Evolutionary conservation across 805 yeast species (phyloP), one percentile per base, ranked within the genome.

Genomic region (Huiozyma naganishii): DNA sequence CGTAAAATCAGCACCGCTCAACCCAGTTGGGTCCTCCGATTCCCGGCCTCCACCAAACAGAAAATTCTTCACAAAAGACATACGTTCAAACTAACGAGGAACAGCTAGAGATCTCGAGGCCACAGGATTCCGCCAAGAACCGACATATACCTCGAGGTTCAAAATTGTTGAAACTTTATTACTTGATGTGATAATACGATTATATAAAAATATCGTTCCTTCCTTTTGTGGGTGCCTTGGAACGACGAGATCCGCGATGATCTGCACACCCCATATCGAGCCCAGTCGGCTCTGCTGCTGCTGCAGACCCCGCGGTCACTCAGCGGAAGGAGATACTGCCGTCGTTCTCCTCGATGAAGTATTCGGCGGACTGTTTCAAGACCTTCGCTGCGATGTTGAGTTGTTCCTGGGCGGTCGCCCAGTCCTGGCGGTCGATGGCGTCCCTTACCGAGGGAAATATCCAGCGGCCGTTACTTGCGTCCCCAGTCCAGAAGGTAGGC

Each of bases 391-490:
- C 62, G 4, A 55, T 50, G 36, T 72, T 64, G 7, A 82, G 59
- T 48, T 79, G 78, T 2, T 58, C 49, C 47, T 79, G 83, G 0
- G 85, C 88, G 32, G 53, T 59, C 0, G 54, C 64, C 69, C 76
- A 73, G 46, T 79, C 73, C 0, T 68, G 66, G 1, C 58, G 58
- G 37, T 66, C 68, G 9, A 85, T 57, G 0, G 76, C 79, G 55
- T 88, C 95, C 48, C 94, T 71, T 2, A 88, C 72, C 5, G 74
- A 73, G 0, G 97, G 96, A 57, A 83, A 87, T 2, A 83, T 71
- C 62, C 79, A 77, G 37, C 44, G 42, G 6, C 43, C 42, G 10
- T 62, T 62, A 13, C 40, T 45, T 2, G 55, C 56, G 1, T 52
- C 59, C 8, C 69, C 86, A 6, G 78, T 74, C 54, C 71, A 65